These are phyloP conservation scores for Hsuehochloa calcarea DNA, from an alignment of 176 grass and related monocot genomes.

Conservation along the genomic window DNA sequence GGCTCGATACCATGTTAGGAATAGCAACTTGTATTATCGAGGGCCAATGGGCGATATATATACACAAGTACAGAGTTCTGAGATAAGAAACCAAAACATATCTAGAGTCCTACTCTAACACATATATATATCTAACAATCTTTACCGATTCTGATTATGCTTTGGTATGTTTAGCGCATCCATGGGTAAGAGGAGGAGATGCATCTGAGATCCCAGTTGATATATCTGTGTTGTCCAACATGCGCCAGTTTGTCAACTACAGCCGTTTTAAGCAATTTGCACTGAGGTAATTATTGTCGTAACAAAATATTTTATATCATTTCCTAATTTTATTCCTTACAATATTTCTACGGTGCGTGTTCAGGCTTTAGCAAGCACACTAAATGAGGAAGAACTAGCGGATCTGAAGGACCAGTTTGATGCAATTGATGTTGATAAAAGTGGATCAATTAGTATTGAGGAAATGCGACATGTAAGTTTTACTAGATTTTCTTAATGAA, in stretches of 20 bases:
- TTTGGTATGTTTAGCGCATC: slow-evolving; percentile 69
- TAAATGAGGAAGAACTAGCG: slow-evolving; percentile 84
- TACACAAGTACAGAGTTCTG: too few species aligned
- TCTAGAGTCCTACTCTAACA: too few species aligned
- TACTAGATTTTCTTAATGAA: slow-evolving; percentile 3
- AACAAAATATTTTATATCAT: background rate
- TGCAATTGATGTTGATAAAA: slow-evolving; percentile 98
- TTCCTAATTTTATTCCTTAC: slow-evolving; percentile 24
- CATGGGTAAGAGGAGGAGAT: slow-evolving; percentile 90
- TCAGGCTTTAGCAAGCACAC: slow-evolving; percentile 89
- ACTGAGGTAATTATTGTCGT: slow-evolving; percentile 53
- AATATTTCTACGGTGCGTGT: slow-evolving; percentile 26
- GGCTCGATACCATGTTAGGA: too few species aligned
- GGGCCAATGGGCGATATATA: too few species aligned
- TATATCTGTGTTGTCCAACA: slow-evolving; percentile 93
- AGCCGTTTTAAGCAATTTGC: slow-evolving; percentile 99
- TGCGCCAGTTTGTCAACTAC: slow-evolving; percentile 98
- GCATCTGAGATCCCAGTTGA: slow-evolving; percentile 95
- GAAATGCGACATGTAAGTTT: slow-evolving; percentile 88
- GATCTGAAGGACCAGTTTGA: slow-evolving; percentile 93
- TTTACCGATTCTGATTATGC: slow-evolving; percentile 31
- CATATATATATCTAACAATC: too few species aligned
- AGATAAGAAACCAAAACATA: too few species aligned
- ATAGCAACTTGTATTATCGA: too few species aligned
- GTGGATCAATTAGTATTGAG: slow-evolving; percentile 91